These are phyloP conservation scores for Penstemon barbatus DNA, from an alignment of 257 asterid species.

Conservation along the genomic window DNA sequence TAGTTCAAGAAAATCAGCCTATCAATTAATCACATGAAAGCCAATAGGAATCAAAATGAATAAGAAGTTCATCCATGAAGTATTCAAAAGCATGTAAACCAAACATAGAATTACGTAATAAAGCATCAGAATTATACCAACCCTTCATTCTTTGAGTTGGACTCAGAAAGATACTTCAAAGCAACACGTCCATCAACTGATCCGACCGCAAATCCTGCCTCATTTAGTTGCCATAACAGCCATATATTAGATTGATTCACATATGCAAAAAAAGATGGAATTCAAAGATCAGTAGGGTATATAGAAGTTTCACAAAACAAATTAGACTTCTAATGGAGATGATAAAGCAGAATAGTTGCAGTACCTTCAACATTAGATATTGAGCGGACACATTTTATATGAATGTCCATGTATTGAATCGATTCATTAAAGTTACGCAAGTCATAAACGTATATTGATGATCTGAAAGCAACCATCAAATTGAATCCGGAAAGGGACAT, in stretches of 20 bases:
- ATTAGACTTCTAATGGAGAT: slow-evolving; percentile 4
- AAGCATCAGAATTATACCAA: slow-evolving; percentile 39
- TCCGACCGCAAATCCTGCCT: slow-evolving; percentile 79
- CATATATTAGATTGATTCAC: slow-evolving; percentile 20
- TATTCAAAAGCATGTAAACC: neutral
- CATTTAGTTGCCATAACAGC: slow-evolving; percentile 9
- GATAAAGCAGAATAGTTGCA: slow-evolving; percentile 9
- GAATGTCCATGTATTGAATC: slow-evolving; percentile 42
- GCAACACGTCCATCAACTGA: slow-evolving; percentile 85
- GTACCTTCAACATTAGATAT: slow-evolving; percentile 68
- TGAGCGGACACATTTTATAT: slow-evolving; percentile 72
- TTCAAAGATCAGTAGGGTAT: neutral
- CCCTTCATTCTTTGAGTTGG: slow-evolving; percentile 55
- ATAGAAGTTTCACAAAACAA: neutral
- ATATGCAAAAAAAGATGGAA: slow-evolving; percentile 20
- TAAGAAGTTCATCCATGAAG: neutral
- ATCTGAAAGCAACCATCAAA: slow-evolving; percentile 67
- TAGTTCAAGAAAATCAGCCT: neutral
- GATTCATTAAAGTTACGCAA: slow-evolving; percentile 50
- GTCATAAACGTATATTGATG: slow-evolving; percentile 65
- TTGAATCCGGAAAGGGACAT: slow-evolving; percentile 61
- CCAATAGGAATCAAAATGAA: neutral
- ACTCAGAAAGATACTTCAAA: slow-evolving; percentile 50
- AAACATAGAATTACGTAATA: neutral
- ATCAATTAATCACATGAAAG: slow-evolving; percentile 2